A percentile compares a stretch with the other conserved stretches of the same genome.
These are phyloP conservation scores for Miscanthus lutarioriparius DNA, from an alignment of 176 grass and related monocot species.

Conservation along the genomic window DNA sequence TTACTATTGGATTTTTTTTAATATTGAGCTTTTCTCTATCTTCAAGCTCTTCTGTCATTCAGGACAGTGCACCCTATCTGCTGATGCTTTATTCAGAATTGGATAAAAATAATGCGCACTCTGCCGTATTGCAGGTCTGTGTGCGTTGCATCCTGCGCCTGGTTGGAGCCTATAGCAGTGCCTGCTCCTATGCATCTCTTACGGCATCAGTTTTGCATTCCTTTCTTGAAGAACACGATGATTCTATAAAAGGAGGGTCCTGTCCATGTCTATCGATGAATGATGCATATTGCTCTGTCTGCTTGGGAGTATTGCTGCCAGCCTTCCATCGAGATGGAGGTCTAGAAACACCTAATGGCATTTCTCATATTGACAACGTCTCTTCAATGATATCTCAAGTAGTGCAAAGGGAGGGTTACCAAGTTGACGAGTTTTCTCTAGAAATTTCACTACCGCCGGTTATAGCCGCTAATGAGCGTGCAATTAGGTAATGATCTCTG, in stretches of 20 bases:
- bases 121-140: conserved; percentile 55
- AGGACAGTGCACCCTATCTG: neutral
- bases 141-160: conserved; percentile 74
- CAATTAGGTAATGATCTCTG: conserved; percentile 53
- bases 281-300: conserved; percentile 63
- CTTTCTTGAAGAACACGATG: conserved; percentile 60
- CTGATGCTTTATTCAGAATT: neutral
- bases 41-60: neutral
- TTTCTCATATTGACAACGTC: conserved; percentile 39
- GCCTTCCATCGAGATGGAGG: conserved; percentile 40
- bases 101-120: neutral
- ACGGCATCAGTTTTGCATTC: conserved; percentile 45
- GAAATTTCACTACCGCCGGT: conserved; percentile 73
- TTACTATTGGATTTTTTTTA: too few relatives aligned
- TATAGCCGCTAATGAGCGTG: conserved; percentile 72
- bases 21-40: neutral
- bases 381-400: conserved; percentile 47
- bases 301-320: conserved; percentile 74
- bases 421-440: conserved; percentile 65
- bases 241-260: conserved; percentile 20
- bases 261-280: conserved; percentile 36
- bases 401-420: conserved; percentile 58
- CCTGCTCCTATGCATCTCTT: conserved; percentile 43
- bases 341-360: neutral
- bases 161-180: conserved; percentile 38